Percentiles rank a stretch among this genome's conserved stretches.
Conservation (phyloP, 495 filamentous ascomycete genomes). For the Bathelium albidoporum region DNA sequence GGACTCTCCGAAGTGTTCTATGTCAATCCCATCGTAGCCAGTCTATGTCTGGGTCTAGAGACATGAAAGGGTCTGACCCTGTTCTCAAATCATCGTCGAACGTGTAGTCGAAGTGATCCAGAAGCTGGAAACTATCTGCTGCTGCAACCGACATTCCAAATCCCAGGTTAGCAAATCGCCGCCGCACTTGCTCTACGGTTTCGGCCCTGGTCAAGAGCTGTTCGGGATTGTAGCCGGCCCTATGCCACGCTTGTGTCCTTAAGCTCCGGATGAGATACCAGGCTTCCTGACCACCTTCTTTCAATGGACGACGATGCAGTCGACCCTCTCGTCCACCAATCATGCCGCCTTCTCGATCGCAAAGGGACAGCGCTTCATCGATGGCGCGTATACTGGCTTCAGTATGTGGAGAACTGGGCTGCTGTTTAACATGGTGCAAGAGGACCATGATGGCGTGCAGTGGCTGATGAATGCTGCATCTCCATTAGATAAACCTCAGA, state of each 20-base stretch:
- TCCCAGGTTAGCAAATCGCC: constrained; percentile 1
- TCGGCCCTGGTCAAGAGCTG: constrained; percentile 3
- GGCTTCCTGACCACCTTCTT: constrained; percentile 10
- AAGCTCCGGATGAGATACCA: constrained; percentile 9
- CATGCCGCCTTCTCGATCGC: constrained; percentile 8
- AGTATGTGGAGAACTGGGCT: neutral
- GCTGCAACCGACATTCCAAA: neutral
- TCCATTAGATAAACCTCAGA: neutral
- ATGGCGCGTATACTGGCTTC: neutral
- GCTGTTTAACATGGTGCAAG: constrained; percentile 7
- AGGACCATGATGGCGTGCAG: constrained; percentile 14
- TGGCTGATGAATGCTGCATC: constrained; percentile 4
- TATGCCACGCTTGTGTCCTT: constrained; percentile 10
- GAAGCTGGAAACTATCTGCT: neutral
- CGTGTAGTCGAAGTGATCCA: neutral
- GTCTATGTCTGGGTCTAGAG: neutral
- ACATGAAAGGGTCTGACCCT: constrained; percentile 1
- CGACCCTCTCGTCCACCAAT: constrained; percentile 3
- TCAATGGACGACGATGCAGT: constrained; percentile 6
- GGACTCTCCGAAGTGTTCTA: neutral
- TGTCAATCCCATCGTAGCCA: neutral
- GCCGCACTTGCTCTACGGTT: neutral
- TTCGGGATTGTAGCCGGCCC: constrained; percentile 4
- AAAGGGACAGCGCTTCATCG: constrained; percentile 7
- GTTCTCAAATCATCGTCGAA: neutral